Conservation (phyloP, 2,329 filamentous ascomycete genomes). For the Aspergillus sp. region DNA sequence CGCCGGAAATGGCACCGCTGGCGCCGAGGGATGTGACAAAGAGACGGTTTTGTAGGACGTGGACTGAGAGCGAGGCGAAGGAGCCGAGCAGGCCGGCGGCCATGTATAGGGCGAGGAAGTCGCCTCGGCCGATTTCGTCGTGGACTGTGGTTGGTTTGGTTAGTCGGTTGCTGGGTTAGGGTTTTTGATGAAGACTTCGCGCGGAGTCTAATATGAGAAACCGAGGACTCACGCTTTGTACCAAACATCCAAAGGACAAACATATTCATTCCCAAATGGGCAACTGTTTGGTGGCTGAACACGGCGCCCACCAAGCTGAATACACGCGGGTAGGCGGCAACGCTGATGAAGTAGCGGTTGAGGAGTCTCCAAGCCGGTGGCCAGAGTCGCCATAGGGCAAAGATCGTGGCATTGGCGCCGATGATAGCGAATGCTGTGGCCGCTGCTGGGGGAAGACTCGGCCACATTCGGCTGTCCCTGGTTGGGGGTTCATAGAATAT, state of each 20-base stretch:
- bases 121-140: constrained; percentile 60
- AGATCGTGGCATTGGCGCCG: constrained; percentile 55
- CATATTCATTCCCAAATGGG: constrained; percentile 60
- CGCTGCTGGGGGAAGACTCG: constrained; percentile 54
- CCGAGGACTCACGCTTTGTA: constrained; percentile 46
- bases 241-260: constrained; percentile 60
- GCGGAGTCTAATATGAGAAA: not conserved
- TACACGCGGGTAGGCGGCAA: constrained; percentile 58
- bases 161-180: not conserved
- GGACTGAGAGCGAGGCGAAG: constrained; percentile 50
- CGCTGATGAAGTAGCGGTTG: constrained; percentile 61
- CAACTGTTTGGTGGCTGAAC: constrained; percentile 61
- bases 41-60: constrained; percentile 50
- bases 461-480: constrained; percentile 54
- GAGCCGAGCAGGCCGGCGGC: constrained; percentile 53
- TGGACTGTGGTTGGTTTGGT: constrained; percentile 44
- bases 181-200: too few species aligned
- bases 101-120: constrained; percentile 59
- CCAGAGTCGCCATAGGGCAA: constrained; percentile 53
- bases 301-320: constrained; percentile 57
- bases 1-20: constrained; percentile 55
- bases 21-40: constrained; percentile 55
- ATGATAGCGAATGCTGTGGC: constrained; percentile 58
- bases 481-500: constrained; percentile 55
- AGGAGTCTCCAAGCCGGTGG: constrained; percentile 60